Base-by-base conservation (phyloP, 129 eudicot genomes). In the Flaveria bidentis region DNA sequence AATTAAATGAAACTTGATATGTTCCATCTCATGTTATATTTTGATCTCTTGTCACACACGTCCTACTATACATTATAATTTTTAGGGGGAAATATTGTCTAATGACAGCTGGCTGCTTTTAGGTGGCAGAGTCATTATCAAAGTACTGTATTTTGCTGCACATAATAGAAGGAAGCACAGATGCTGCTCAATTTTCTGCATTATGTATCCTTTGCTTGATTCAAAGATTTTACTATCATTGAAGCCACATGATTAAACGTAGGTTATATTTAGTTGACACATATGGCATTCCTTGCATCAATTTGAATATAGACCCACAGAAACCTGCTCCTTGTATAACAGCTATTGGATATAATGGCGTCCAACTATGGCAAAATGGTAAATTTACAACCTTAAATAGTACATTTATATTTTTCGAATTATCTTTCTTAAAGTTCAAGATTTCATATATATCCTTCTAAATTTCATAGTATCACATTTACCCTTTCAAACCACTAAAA, bases 71-170 rank as follows among this genome's bases (percentile, higher is more conserved):
- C 33, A 4, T 49, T 75, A 28, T 45, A 75, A 0, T 7, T 22
- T 49, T 39, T 39, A 5, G 67, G 69, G 36, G 22, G 13, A 76
- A 17, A 4, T 16, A 58, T 71, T 44, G 72, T 78, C 73, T 75
- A 47, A 80, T 79, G 28, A 67, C 49, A 68, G n/a, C 72, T 81
- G 76, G 47, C 16, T 78, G 71, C 55, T 56, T 82, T 71, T 83
- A 92, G 97, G 91, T 92, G 64, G 88, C 88, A 12, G 97, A 89
- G 69, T 68, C 90, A 53, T 39, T 88, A 79, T 72, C 86, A 3
- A 92, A 92, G 82, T 92, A 86, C 83, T 85, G 94, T 83, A 82
- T 92, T 83, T 85, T 92, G 84, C 74, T 92, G 77, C 98, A 88
- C 81, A 84, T 90, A 55, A 28, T 64, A 58, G 98, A 83, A 75